Evolutionary conservation across 805 yeast genomes (phyloP).

Genomic region (Saccharomycopsis guyanensis): DNA sequence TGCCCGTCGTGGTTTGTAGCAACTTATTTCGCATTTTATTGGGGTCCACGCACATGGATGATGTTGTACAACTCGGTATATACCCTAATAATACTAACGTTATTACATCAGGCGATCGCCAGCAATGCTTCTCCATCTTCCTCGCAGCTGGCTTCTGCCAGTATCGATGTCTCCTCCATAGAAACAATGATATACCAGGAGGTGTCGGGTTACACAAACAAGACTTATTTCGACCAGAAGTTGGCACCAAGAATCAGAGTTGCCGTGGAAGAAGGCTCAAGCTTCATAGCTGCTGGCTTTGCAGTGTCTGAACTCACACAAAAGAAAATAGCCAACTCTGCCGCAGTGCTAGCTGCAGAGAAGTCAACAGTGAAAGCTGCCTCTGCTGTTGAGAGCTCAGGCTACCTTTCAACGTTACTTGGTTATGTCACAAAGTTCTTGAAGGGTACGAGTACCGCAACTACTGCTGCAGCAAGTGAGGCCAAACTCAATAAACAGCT

Average conservation of each 20-base stretch:
- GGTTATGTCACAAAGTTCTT: slow-evolving; percentile 3
- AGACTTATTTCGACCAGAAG: slow-evolving; percentile 10
- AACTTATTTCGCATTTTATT: too few species aligned
- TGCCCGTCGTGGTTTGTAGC: too few species aligned
- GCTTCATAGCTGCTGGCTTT: background rate
- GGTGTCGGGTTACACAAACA: slow-evolving; percentile 15
- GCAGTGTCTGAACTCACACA: background rate
- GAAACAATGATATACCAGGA: slow-evolving; percentile 9
- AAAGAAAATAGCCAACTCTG: slow-evolving; percentile 3
- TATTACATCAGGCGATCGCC: too few species aligned
- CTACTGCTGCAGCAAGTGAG: background rate
- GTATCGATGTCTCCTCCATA: background rate
- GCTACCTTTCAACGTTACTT: slow-evolving; percentile 1
- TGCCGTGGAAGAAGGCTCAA: slow-evolving; percentile 12
- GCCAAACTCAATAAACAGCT: slow-evolving; percentile 1
- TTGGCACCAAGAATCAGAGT: slow-evolving; percentile 10
- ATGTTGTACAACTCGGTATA: too few species aligned
- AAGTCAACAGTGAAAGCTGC: background rate
- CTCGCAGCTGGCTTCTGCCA: too few species aligned
- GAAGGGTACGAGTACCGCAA: background rate
- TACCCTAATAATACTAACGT: too few species aligned
- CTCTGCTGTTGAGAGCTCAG: background rate
- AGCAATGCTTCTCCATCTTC: too few species aligned
- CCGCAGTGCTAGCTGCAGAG: background rate
- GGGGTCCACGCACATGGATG: too few species aligned